These are phyloP conservation scores for Medicago truncatula DNA, from an alignment of 306 rosid genomes.

Conservation along the genomic window MtrunA17r5.0-ANR NC_053042.1:30120001-30120500, in stretches of 20 bases:
- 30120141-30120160: conserved; percentile 95
- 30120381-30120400: conserved; percentile 99
- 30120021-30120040: conserved; percentile 92
- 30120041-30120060: conserved; percentile 98
- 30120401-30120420: conserved; percentile 98
- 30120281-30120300: conserved; percentile 99
- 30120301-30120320: conserved; percentile 97
- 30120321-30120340: conserved; percentile 97
- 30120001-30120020: conserved; percentile 98
- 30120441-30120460: conserved; percentile 96
- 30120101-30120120: conserved; percentile 99
- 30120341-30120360: conserved; percentile 97
- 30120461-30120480: conserved; percentile 99
- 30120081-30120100: conserved; percentile 99
- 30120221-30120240: conserved; percentile 98
- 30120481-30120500: conserved; percentile 98
- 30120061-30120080: conserved; percentile 98
- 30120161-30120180: conserved; percentile 99
- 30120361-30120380: conserved; percentile 97
- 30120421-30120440: conserved; percentile 98
- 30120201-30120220: conserved; percentile 91
- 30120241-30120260: conserved; percentile 99
- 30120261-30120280: conserved; percentile 94
- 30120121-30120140: conserved; percentile 95
- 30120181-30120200: conserved; percentile 96